These are phyloP conservation scores for Meira miltonrushii DNA, from an alignment of 1,284 basidiomycete genomes.

Conservation along the genomic window DNA sequence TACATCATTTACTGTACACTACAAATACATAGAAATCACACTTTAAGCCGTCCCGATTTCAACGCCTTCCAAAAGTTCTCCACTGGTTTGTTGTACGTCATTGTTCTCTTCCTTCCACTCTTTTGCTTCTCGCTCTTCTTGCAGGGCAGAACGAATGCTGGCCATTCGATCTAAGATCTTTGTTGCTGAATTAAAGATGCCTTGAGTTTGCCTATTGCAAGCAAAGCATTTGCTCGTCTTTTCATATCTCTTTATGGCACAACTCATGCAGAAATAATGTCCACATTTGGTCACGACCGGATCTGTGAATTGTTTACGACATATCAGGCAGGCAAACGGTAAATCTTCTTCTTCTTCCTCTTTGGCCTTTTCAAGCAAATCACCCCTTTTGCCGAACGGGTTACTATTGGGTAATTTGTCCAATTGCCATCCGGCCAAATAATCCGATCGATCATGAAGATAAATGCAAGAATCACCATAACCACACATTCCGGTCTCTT, in stretches of 20 bases:
- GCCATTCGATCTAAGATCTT: conserved; percentile 70
- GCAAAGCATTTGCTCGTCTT: conserved; percentile 94
- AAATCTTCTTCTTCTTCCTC: conserved; percentile 68
- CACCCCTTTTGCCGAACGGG: not conserved
- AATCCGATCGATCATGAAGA: conserved; percentile 61
- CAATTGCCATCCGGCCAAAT: conserved; percentile 96
- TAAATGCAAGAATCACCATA: conserved; percentile 95
- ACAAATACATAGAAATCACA: not conserved
- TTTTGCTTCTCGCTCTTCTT: conserved; percentile 16
- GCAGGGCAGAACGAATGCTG: conserved; percentile 11
- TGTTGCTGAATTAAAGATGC: conserved; percentile 86
- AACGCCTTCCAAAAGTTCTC: conserved; percentile 12
- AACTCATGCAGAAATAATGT: conserved; percentile 88
- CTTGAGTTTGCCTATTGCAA: conserved; percentile 84
- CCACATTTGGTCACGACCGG: conserved; percentile 93
- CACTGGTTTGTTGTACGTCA: conserved; percentile 3
- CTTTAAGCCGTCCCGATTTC: conserved; percentile 1
- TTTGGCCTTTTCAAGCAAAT: conserved; percentile 1
- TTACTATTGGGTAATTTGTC: conserved; percentile 58
- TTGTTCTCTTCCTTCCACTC: conserved; percentile 5
- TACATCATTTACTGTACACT: not conserved
- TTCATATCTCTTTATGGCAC: conserved; percentile 85
- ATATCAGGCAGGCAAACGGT: conserved; percentile 94
- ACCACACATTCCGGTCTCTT: conserved; percentile 98
- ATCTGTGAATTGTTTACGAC: conserved; percentile 87